phyloP scores from a whole-genome alignment of 306 rosid species.

The Arachis stenosperma region DNA sequence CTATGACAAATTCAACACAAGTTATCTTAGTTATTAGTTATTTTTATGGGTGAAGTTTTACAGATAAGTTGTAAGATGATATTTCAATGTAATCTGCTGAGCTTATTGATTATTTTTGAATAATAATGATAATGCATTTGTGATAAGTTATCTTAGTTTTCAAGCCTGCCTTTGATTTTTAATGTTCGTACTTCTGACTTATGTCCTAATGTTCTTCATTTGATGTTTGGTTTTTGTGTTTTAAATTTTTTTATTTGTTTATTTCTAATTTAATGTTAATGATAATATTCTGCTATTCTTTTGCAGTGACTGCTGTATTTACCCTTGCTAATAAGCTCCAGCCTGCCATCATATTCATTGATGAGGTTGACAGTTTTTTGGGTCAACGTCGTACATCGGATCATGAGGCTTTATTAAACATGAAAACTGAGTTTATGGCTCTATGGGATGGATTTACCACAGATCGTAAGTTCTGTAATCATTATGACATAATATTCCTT shows the following conservation, averaged over 20 bases:
- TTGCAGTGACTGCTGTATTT: constrained; percentile 93
- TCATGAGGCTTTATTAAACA: constrained; percentile 94
- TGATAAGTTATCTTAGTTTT: constrained; percentile 11
- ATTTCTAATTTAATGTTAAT: constrained; percentile 16
- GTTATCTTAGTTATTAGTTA: neutral
- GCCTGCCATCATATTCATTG: constrained; percentile 97
- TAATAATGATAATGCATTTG: neutral
- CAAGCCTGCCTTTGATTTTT: constrained; percentile 15
- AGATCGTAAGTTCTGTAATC: constrained; percentile 67
- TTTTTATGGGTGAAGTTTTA: neutral
- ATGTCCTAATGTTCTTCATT: constrained; percentile 34
- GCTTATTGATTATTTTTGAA: neutral
- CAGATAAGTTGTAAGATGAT: neutral
- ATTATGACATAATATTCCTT: neutral
- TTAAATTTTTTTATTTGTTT: neutral
- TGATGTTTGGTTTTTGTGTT: constrained; percentile 11
- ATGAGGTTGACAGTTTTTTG: constrained; percentile 97
- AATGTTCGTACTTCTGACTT: constrained; percentile 26
- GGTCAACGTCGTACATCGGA: constrained; percentile 94
- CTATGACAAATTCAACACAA: neutral
- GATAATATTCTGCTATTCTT: constrained; percentile 8
- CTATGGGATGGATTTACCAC: constrained; percentile 99
- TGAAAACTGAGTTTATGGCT: constrained; percentile 99
- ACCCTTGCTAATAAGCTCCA: constrained; percentile 97
- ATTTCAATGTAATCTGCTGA: neutral